phyloP scores from a whole-genome alignment of 73 alveolate genomes.

The Paramecium pentaurelia region DNA sequence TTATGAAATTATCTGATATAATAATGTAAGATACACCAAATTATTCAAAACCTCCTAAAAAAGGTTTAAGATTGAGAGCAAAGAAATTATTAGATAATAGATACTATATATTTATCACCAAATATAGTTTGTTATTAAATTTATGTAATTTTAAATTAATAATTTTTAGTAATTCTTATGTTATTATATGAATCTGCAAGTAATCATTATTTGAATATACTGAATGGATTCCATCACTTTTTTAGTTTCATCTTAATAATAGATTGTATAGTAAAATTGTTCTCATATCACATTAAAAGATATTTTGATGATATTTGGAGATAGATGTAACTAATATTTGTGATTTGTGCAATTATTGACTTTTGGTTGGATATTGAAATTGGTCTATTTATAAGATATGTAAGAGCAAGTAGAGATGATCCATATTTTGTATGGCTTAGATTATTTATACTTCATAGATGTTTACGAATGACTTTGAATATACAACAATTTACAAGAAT shows the following conservation, averaged over 20 bases:
- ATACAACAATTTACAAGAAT: neutral
- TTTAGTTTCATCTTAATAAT: neutral
- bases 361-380: neutral
- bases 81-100: neutral
- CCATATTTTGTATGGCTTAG: neutral
- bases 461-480: neutral
- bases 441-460: neutral
- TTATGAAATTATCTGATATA: conserved; percentile 10
- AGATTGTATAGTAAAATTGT: neutral
- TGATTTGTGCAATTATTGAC: neutral
- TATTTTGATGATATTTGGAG: conserved; percentile 44
- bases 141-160: neutral
- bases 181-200: neutral
- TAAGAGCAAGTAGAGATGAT: conserved; percentile 27
- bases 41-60: conserved; percentile 23
- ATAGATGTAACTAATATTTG: neutral
- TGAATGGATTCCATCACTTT: neutral
- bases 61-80: conserved; percentile 2
- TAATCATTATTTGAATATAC: neutral
- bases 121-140: neutral
- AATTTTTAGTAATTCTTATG: neutral
- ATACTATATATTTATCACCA: neutral
- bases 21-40: neutral
- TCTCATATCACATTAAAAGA: conserved; percentile 7
- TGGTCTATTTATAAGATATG: neutral